Percentiles rank a stretch among this genome's conserved stretches.
Evolutionary conservation across 2,329 filamentous ascomycete genomes (phyloP).

Genomic region (Xylariomycetidae sp.): DNA sequence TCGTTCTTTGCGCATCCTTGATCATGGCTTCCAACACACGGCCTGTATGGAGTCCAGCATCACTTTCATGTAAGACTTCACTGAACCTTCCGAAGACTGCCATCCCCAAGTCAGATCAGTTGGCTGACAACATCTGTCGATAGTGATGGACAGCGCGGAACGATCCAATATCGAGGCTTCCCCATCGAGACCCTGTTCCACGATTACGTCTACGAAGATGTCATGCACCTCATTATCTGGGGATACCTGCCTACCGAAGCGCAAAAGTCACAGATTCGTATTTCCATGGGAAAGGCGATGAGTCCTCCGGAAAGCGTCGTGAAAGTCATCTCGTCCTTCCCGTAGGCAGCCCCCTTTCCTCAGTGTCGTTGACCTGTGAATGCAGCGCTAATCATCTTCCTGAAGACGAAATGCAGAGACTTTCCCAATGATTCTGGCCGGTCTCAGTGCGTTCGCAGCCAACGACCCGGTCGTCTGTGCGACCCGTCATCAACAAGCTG

Average conservation of each 20-base stretch:
- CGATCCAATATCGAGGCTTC: constrained; percentile 19
- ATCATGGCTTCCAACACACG: constrained; percentile 20
- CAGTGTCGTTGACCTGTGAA: constrained; percentile 2
- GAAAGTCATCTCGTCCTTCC: constrained; percentile 21
- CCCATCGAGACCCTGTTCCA: constrained; percentile 19
- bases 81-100: no score
- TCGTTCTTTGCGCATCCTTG: constrained; percentile 16
- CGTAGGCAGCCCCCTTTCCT: constrained; percentile 11
- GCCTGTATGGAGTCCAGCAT: constrained; percentile 23
- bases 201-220: constrained; percentile 20
- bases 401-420: constrained; percentile 25
- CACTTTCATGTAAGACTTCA: constrained; percentile 21
- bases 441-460: constrained; percentile 30
- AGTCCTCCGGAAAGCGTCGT: constrained; percentile 18
- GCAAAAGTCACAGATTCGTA: constrained; percentile 25
- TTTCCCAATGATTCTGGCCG: constrained; percentile 32
- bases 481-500: constrained; percentile 28
- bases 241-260: constrained; percentile 28
- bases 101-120: neutral
- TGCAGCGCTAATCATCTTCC: no score
- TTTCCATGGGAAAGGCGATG: constrained; percentile 17
- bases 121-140: constrained; percentile 1
- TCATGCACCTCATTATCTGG: constrained; percentile 34
- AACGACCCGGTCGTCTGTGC: constrained; percentile 26
- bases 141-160: constrained; percentile 19